phyloP scores from a whole-genome alignment of 1,139 yeast genomes.

The Nakaseomyces glabratus region DNA sequence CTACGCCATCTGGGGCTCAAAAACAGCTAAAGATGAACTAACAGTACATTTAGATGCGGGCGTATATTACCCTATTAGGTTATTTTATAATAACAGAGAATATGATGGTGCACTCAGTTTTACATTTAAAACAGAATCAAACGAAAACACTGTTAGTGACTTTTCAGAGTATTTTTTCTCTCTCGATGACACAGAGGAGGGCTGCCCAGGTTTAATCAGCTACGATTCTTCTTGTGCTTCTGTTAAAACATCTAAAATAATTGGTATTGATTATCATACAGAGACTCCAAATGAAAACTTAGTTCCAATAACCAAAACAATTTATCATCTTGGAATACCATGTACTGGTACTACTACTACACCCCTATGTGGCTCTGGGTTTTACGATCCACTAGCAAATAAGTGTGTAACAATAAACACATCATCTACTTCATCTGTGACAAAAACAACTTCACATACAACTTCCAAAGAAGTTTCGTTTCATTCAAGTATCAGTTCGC shows the following conservation, averaged over 20 bases:
- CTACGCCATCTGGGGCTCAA: neutral
- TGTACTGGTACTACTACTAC: neutral
- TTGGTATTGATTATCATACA: neutral
- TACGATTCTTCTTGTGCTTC: neutral
- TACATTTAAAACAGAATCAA: neutral
- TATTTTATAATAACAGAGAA: slow-evolving; percentile 1
- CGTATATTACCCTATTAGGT: slow-evolving; percentile 1
- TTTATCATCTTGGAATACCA: slow-evolving; percentile 1
- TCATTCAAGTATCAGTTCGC: too few species aligned
- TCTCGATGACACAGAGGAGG: neutral
- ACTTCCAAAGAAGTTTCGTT: too few species aligned
- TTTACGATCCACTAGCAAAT: slow-evolving; percentile 1
- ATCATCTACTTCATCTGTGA: too few species aligned
- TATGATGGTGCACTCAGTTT: neutral
- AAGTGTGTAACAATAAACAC: too few species aligned
- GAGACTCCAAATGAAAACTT: neutral
- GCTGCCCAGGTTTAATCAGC: neutral
- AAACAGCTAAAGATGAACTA: neutral
- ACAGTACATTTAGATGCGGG: neutral
- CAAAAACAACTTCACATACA: too few species aligned
- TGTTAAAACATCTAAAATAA: neutral
- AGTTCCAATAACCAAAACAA: neutral
- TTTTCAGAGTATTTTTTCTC: neutral
- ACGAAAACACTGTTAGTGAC: neutral
- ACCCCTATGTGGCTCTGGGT: neutral